Conservation (phyloP, 2,329 filamentous ascomycete species). For the Aaosphaeria pasadenensis region DNA sequence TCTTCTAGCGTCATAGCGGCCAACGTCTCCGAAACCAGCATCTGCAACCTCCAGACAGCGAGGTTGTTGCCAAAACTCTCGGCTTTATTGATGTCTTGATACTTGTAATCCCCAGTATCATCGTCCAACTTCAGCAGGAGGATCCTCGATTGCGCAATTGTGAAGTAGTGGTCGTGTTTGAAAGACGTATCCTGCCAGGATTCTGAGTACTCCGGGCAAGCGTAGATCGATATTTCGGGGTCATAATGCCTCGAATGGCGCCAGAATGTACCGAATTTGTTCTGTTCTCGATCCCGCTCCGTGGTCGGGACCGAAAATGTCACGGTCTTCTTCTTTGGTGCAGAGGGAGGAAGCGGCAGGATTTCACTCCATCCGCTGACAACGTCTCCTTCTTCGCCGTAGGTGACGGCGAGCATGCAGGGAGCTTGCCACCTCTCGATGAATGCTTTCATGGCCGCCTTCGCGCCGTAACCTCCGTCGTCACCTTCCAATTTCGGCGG, state of each 20-base stretch:
- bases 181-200: conserved; percentile 11
- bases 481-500: too few relatives aligned
- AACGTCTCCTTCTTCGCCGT: too few relatives aligned
- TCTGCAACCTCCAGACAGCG: conserved; percentile 3
- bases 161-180: conserved; percentile 4
- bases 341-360: too few relatives aligned
- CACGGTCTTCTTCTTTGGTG: not conserved
- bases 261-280: too few relatives aligned
- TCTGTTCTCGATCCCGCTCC: too few relatives aligned
- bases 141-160: conserved; percentile 10
- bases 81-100: conserved; percentile 5
- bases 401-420: too few relatives aligned
- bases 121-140: conserved; percentile 3
- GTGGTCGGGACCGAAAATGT: conserved; percentile 1
- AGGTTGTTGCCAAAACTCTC: conserved; percentile 1
- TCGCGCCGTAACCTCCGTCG: too few relatives aligned
- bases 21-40: conserved; percentile 1
- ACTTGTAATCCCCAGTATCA: conserved; percentile 1
- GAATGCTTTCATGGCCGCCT: too few relatives aligned
- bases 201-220: not conserved
- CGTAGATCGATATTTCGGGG: not conserved
- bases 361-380: too few relatives aligned
- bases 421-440: too few relatives aligned
- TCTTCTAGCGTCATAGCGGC: not conserved
- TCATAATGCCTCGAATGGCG: conserved; percentile 1